A percentile compares a stretch with the other conserved stretches of the same genome.
Conservation (phyloP, 345 rosid genomes). For the Gossypium sturtianum region DNA sequence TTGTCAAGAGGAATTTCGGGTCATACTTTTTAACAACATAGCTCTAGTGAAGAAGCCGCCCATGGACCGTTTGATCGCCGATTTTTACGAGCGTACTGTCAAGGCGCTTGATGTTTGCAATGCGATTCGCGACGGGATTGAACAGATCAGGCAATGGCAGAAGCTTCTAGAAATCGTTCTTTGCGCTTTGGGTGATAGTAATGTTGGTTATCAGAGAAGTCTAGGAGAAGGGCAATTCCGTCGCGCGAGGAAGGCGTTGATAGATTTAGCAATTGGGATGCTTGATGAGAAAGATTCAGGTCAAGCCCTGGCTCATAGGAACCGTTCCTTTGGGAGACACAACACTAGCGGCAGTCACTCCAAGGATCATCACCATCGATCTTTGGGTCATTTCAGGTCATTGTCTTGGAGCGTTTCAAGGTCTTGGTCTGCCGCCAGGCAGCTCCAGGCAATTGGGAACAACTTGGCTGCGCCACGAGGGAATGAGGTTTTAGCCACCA, state of each 20-base stretch:
- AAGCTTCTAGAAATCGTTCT: constrained; percentile 67
- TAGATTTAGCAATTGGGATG: constrained; percentile 82
- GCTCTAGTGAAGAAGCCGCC: constrained; percentile 25
- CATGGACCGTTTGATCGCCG: constrained; percentile 44
- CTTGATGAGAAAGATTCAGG: constrained; percentile 74
- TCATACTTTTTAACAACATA: constrained; percentile 23
- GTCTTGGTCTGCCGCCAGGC: constrained; percentile 96
- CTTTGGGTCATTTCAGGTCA: constrained; percentile 68
- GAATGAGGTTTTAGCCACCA: constrained; percentile 49
- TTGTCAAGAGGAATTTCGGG: constrained; percentile 39
- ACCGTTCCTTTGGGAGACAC: constrained; percentile 77
- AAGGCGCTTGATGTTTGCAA: constrained; percentile 88
- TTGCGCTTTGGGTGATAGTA: constrained; percentile 44
- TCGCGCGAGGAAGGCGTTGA: constrained; percentile 77
- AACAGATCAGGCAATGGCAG: constrained; percentile 70
- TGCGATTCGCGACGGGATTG: constrained; percentile 78
- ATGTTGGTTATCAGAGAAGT: constrained; percentile 18
- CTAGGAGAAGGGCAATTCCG: constrained; percentile 85
- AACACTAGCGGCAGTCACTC: constrained; percentile 19
- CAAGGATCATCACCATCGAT: constrained; percentile 33
- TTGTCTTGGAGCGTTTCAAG: constrained; percentile 96
- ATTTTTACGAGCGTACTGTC: constrained; percentile 58
- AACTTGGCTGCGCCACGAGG: constrained; percentile 53
- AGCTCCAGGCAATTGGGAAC: constrained; percentile 70
- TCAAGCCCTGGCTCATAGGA: constrained; percentile 46